Conservation (phyloP, 2,329 filamentous ascomycete species). For the Aspergillus sp. region DNA sequence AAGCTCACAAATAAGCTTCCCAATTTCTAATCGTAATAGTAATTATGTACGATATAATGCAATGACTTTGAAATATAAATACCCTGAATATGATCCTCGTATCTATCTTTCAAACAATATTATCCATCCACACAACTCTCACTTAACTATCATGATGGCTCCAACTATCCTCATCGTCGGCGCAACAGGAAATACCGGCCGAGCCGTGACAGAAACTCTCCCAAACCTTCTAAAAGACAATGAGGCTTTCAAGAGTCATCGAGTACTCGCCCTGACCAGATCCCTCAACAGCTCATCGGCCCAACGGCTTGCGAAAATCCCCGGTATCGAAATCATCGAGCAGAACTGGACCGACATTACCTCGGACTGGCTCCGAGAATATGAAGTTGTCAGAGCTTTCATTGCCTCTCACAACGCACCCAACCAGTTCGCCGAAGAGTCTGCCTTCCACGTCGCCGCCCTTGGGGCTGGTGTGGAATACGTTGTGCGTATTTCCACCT, state of each 20-base stretch:
- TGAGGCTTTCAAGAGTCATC: constrained; percentile 18
- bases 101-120: too few relatives aligned
- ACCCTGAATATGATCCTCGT: too few relatives aligned
- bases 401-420: constrained; percentile 44
- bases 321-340: constrained; percentile 39
- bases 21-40: too few relatives aligned
- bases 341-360: constrained; percentile 43
- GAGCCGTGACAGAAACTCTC: constrained; percentile 29
- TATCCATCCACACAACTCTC: too few relatives aligned
- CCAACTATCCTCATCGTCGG: constrained; percentile 41
- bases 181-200: constrained; percentile 45
- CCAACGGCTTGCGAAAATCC: constrained; percentile 32
- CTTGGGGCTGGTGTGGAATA: constrained; percentile 45
- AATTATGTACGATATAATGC: too few relatives aligned
- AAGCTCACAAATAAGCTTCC: too few relatives aligned
- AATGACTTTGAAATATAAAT: too few relatives aligned
- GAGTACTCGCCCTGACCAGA: constrained; percentile 38
- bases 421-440: constrained; percentile 46
- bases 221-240: constrained; percentile 25
- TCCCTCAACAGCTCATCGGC: constrained; percentile 25
- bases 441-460: constrained; percentile 38
- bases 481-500: constrained; percentile 48
- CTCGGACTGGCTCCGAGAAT: constrained; percentile 43
- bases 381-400: constrained; percentile 41
- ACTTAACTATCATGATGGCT: constrained; percentile 27